Conservation (phyloP, 306 rosid species). For the Calophaca sinica region DNA sequence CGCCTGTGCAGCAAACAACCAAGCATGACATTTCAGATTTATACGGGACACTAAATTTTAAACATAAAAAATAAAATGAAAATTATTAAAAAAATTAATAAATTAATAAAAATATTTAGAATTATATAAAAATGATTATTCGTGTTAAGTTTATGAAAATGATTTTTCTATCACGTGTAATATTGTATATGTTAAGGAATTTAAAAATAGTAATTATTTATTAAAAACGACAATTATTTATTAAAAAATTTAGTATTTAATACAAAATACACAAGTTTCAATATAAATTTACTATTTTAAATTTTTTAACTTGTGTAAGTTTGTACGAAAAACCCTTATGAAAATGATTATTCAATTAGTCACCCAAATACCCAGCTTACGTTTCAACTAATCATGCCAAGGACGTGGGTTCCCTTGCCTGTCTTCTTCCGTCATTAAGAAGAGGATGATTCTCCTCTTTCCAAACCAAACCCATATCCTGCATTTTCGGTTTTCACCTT, state of each 20-base stretch:
- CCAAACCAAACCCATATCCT: slow-evolving; percentile 21
- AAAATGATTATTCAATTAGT: neutral
- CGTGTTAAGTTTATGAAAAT: neutral
- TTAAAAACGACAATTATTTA: no score
- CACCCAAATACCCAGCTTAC: neutral
- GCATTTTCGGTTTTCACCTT: slow-evolving; percentile 31
- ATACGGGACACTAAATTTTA: neutral
- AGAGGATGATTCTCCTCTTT: slow-evolving; percentile 40
- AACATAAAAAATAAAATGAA: no score
- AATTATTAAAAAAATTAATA: no score
- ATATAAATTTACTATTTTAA: no score
- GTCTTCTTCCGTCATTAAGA: slow-evolving; percentile 39
- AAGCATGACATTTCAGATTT: neutral
- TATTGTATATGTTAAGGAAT: no score
- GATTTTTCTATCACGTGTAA: neutral
- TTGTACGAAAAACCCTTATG: neutral
- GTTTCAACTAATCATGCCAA: slow-evolving; percentile 36
- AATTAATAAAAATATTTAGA: neutral
- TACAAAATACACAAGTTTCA: no score
- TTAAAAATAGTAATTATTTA: no score
- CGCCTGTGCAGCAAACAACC: neutral
- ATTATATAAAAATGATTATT: neutral
- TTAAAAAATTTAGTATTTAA: no score
- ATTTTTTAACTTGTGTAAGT: no score
- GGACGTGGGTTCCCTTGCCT: slow-evolving; percentile 25